Evolutionary conservation across 106 monocot genomes (phyloP).

Genomic region (Acanthochlamys bracteata): DNA sequence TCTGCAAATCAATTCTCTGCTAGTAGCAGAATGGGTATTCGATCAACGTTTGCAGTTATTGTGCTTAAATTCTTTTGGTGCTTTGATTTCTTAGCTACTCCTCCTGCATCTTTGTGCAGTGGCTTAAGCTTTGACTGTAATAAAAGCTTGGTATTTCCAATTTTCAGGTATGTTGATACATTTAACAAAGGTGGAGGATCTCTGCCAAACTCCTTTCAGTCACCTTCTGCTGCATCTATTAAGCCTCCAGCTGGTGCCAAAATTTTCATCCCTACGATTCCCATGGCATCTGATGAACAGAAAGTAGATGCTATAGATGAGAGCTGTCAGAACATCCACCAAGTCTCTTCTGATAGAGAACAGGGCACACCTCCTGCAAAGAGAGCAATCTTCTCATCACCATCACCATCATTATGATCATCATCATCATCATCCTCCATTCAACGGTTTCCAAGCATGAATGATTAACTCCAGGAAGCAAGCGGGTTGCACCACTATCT

Average conservation of each 20-base stretch:
- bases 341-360: constrained; percentile 7
- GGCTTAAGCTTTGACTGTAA: too few species aligned
- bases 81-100: not conserved
- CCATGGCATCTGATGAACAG: constrained; percentile 22
- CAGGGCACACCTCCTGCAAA: constrained; percentile 19
- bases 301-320: constrained; percentile 16
- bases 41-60: constrained; percentile 48
- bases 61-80: not conserved
- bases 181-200: constrained; percentile 74
- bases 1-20: constrained; percentile 80
- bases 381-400: constrained; percentile 24
- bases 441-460: constrained; percentile 73
- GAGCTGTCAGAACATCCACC: constrained; percentile 14
- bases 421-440: constrained; percentile 23
- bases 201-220: constrained; percentile 30
- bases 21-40: constrained; percentile 59
- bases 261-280: constrained; percentile 62
- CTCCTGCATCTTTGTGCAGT: too few species aligned
- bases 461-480: constrained; percentile 30
- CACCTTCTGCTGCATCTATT: constrained; percentile 42
- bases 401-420: too few species aligned
- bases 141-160: too few species aligned
- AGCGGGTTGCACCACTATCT: constrained; percentile 4
- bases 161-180: constrained; percentile 86
- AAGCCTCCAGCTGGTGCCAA: constrained; percentile 52